phyloP scores from a whole-genome alignment of 1,284 basidiomycete genomes.

The Ganoderma resinaceum region DNA sequence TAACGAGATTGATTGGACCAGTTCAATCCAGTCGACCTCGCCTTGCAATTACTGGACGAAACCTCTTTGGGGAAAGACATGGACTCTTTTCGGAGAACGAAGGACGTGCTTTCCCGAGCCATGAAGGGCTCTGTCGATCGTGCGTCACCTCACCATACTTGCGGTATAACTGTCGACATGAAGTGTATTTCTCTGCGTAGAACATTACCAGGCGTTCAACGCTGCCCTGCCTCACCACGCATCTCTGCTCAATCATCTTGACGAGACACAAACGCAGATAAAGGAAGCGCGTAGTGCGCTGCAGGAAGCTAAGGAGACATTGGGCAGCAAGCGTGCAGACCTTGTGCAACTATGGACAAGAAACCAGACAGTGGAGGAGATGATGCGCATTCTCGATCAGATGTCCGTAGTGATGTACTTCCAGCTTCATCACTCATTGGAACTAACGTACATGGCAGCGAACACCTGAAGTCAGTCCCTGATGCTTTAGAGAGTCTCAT shows the following conservation, averaged over 20 bases:
- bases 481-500: conserved; percentile 94
- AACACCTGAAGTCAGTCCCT: conserved; percentile 90
- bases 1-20: conserved; percentile 42
- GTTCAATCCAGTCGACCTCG: conserved; percentile 94
- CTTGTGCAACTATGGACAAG: conserved; percentile 87
- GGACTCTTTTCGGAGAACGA: conserved; percentile 77
- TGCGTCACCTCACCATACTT: conserved; percentile 46
- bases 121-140: conserved; percentile 87
- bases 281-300: conserved; percentile 74
- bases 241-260: conserved; percentile 74
- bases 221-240: conserved; percentile 90
- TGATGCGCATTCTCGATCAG: conserved; percentile 89
- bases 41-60: conserved; percentile 84
- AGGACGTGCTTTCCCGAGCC: conserved; percentile 76
- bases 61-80: conserved; percentile 75
- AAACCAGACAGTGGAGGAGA: conserved; percentile 87
- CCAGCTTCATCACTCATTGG: conserved; percentile 1
- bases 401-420: conserved; percentile 64
- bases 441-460: conserved; percentile 56
- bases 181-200: conserved; percentile 44
- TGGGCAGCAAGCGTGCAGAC: conserved; percentile 83
- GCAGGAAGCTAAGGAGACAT: conserved; percentile 80
- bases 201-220: conserved; percentile 92
- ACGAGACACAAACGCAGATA: conserved; percentile 76
- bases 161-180: not conserved